Percentiles rank a stretch among this genome's conserved stretches.
phyloP scores from a whole-genome alignment of 306 rosid genomes.

The Lagenaria siceraria region DNA sequence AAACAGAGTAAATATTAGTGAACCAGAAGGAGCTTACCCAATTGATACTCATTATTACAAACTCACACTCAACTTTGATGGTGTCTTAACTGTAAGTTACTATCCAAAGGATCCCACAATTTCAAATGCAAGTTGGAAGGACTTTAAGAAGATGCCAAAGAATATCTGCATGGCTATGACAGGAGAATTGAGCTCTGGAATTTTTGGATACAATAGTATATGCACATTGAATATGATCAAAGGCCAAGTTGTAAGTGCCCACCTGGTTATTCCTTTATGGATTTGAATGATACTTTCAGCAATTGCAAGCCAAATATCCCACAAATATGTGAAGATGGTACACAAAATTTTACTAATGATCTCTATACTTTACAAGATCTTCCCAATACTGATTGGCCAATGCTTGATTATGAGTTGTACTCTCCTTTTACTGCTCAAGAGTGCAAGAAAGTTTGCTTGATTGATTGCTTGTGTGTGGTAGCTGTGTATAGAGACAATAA shows the following conservation, averaged over 20 bases:
- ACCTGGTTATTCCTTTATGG: not conserved
- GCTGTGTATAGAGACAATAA: not conserved
- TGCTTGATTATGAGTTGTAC: constrained; percentile 5
- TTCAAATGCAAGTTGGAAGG: not conserved
- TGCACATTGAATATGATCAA: not conserved
- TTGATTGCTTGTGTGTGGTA: constrained; percentile 28
- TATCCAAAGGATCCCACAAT: not conserved
- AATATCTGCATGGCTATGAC: not conserved
- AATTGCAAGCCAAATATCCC: not conserved
- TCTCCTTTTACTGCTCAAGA: not conserved
- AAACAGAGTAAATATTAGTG: not conserved
- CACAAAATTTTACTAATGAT: not conserved
- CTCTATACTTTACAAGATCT: not conserved
- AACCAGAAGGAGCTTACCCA: not conserved
- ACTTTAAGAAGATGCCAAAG: not conserved
- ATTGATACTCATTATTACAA: not conserved
- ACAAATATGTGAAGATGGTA: not conserved
- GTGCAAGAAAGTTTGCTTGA: constrained; percentile 19
- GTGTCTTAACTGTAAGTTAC: not conserved
- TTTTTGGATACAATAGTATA: not conserved
- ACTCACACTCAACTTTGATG: constrained; percentile 2
- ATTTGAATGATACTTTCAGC: not conserved
- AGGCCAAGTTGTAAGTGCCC: constrained; percentile 8
- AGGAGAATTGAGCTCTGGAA: not conserved
- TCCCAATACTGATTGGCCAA: constrained; percentile 19